Base-by-base conservation (phyloP, 129 eudicot genomes). In the Logfia minima region DNA sequence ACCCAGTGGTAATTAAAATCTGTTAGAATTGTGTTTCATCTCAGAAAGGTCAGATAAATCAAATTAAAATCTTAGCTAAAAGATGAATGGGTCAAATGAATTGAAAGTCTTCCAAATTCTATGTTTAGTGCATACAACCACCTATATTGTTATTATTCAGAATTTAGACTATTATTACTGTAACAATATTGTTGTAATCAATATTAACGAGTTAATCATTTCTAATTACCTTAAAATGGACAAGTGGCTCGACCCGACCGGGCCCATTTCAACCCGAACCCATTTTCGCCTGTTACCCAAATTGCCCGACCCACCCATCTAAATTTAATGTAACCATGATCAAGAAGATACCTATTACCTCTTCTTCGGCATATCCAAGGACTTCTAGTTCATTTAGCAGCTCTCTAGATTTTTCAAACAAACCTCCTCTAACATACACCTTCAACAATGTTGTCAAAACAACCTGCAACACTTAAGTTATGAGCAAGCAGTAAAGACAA, bases 381-480 rank as follows among this genome's bases (percentile, higher is more conserved):
- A 87, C 81, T 81, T 93, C 92, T 68, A 93, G 77, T 72, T 93
- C 92, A 80, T 71, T 51, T 51, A 93, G 77, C 56, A 93, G 81
- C 76, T 76, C 88, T 77, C 90, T 93, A 63, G 97, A 80, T 70
- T 90, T 90, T 41, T 93, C 96, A 76, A 88, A 90, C 84, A 93
- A 84, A 26, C 95, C 95, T 41, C 90, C 95, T 87, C 83, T 85
- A 66, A 88, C 98, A 82, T 93, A 93, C 66, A 90, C 98, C 84
- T 93, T 93, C 75, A 93, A 78, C 63, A 93, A 85, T 59, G 95
- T 90, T 59, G 96, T 93, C 82, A 90, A 80, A 65, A 88, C 86
- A 39, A 93, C 97, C 98, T 93, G 96, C 85, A 87, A 88, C 37
- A 23, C 17, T 41, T 14, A 66, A 10, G 28, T 29, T 67, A 69